These are phyloP conservation scores for Monotropa hypopitys DNA, from an alignment of 179 eudicot species.

Conservation along the genomic window DNA sequence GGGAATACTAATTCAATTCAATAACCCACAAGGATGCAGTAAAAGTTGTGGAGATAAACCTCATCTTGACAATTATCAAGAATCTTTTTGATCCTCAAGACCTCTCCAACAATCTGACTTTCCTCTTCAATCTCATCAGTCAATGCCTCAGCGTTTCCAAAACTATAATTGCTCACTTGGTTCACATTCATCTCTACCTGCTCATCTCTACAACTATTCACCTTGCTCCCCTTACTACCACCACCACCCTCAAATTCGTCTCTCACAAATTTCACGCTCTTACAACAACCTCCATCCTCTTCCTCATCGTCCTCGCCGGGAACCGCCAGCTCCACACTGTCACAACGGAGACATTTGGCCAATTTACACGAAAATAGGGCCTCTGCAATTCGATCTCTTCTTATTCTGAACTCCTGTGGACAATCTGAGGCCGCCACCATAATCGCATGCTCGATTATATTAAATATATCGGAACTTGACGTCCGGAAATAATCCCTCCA, in stretches of 20 bases:
- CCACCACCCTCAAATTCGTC: conserved; percentile 14
- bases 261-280: conserved; percentile 19
- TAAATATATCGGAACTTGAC: conserved; percentile 59
- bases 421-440: conserved; percentile 80
- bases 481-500: conserved; percentile 66
- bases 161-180: conserved; percentile 41
- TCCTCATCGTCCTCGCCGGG: conserved; percentile 23
- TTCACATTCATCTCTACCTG: conserved; percentile 31
- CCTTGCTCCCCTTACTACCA: conserved; percentile 62
- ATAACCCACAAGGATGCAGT: not conserved
- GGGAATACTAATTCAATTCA: not conserved
- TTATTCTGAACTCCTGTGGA: conserved; percentile 50
- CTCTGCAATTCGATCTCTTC: conserved; percentile 63
- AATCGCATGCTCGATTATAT: conserved; percentile 60
- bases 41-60: conserved; percentile 26
- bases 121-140: conserved; percentile 73
- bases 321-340: conserved; percentile 44
- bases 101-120: conserved; percentile 48
- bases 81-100: conserved; percentile 67
- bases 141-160: conserved; percentile 79
- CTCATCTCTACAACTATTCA: conserved; percentile 29
- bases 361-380: conserved; percentile 40
- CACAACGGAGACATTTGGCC: conserved; percentile 51
- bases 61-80: conserved; percentile 51
- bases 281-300: conserved; percentile 16